phyloP scores from a whole-genome alignment of 2,329 filamentous ascomycete species.

The Arachnomyces sp. region DNA sequence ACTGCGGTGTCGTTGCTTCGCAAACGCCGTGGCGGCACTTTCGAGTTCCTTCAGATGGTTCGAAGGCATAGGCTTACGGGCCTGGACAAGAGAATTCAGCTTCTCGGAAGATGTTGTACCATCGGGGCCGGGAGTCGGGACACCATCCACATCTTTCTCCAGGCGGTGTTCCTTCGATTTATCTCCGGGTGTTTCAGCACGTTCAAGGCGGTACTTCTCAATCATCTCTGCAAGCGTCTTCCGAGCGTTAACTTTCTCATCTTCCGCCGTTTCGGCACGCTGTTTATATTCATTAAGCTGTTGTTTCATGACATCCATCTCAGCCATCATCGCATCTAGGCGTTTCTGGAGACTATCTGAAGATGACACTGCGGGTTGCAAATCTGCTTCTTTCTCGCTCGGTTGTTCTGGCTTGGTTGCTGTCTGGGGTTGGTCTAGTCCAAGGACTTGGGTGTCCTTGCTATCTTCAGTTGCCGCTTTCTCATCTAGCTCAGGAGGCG shows the following conservation, averaged over 20 bases:
- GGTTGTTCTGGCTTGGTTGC: constrained; percentile 10
- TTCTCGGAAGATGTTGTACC: constrained; percentile 9
- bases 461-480: background rate
- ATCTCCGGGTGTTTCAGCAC: constrained; percentile 47
- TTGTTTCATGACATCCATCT: constrained; percentile 73
- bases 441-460: too few relatives aligned
- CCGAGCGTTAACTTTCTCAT: constrained; percentile 63
- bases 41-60: constrained; percentile 34
- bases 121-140: constrained; percentile 6
- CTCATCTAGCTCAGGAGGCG: constrained; percentile 22
- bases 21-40: constrained; percentile 35
- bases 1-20: constrained; percentile 28
- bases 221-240: constrained; percentile 83
- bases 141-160: constrained; percentile 6
- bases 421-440: too few relatives aligned
- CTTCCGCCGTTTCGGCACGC: constrained; percentile 73
- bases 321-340: constrained; percentile 66
- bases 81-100: constrained; percentile 12
- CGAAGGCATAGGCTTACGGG: constrained; percentile 44
- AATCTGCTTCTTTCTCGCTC: constrained; percentile 19
- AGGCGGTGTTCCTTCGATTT: constrained; percentile 16
- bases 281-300: constrained; percentile 72
- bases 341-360: constrained; percentile 55
- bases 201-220: constrained; percentile 64
- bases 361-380: constrained; percentile 31